Evolutionary conservation across 805 yeast genomes (phyloP), one percentile per base, ranked within the genome.

Genomic region (Nakazawaea ambrosiae): DNA sequence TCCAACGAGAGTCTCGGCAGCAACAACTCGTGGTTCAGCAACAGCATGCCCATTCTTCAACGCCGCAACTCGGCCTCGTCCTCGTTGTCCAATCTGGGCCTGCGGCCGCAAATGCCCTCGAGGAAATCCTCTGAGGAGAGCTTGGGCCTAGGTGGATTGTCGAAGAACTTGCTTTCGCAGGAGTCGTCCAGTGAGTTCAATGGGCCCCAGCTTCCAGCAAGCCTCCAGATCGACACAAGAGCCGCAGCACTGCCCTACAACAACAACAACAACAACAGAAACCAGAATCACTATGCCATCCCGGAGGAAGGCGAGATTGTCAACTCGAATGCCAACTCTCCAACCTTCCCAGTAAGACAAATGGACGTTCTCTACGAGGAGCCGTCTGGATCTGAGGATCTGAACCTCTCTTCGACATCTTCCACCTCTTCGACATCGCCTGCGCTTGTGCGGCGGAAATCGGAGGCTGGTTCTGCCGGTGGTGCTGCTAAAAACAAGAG

Each of bases 341-440:
- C 34, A 4, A 25, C 36, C 2, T 10, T 16, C 10, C 37, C 34
- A n/a, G 8, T 5, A 10, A 9, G 42, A 18, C 39, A 26, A 12
- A 39, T 39, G 42, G 42, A 34, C 30, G 33, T 39, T 11, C 18
- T 39, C 12, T 34, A 34, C 25, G 42, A 39, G 18, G 42, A 39
- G 27, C n/a, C n/a, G n/a, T n/a, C n/a, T n/a, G n/a, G n/a, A n/a
- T n/a, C n/a, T n/a, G 42, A 39, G 11, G 20, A 19, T 10, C n/a
- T n/a, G n/a, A n/a, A n/a, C n/a, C n/a, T n/a, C n/a, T 16, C 22
- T 4, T 16, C 27, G 7, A 25, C 9, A 17, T 20, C n/a, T 8
- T 12, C 28, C 10, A 17, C 19, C 5, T 14, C 14, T 23, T 17
- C 22, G 19, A 30, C 20, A 8, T 22, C 22, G 15, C 12, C 33